These are phyloP conservation scores for Candida krabiensis DNA, from an alignment of 805 yeast species.

Conservation along the genomic window DNA sequence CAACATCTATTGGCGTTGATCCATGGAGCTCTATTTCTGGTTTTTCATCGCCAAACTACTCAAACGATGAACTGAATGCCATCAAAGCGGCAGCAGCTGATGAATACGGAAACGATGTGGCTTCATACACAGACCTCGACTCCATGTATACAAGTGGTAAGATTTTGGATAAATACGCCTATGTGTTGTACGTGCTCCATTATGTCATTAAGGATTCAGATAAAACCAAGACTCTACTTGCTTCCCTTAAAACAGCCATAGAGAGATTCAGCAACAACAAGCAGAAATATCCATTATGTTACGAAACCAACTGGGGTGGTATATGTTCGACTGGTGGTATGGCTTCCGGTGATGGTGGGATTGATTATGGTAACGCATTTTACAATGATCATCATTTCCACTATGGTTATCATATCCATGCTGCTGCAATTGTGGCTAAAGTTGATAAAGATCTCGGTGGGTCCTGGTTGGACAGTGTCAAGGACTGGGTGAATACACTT, in stretches of 20 bases:
- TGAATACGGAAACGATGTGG: conserved; percentile 43
- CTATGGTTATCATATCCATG: conserved; percentile 72
- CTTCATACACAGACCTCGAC: conserved; percentile 43
- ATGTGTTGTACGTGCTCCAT: conserved; percentile 69
- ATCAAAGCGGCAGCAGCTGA: conserved; percentile 34
- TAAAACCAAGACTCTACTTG: conserved; percentile 52
- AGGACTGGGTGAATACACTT: conserved; percentile 57
- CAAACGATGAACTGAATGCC: conserved; percentile 18
- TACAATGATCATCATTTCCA: conserved; percentile 80
- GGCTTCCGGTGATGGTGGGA: conserved; percentile 40
- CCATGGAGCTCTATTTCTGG: conserved; percentile 58
- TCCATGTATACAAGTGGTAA: conserved; percentile 82
- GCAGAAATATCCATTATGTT: conserved; percentile 68
- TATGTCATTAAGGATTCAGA: conserved; percentile 57
- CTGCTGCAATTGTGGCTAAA: conserved; percentile 60
- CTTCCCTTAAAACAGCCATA: conserved; percentile 61
- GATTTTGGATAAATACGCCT: conserved; percentile 81
- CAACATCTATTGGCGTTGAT: conserved; percentile 42
- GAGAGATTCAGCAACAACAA: conserved; percentile 63
- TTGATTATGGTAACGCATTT: conserved; percentile 72
- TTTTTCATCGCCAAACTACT: conserved; percentile 22
- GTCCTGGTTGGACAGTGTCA: conserved; percentile 47
- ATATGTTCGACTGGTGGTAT: conserved; percentile 64
- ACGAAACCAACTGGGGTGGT: conserved; percentile 78
- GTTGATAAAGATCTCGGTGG: conserved; percentile 53